These are phyloP conservation scores for Purpureocillium takamizusanense DNA, from an alignment of 2,329 filamentous ascomycete genomes.

Conservation along the genomic window DNA sequence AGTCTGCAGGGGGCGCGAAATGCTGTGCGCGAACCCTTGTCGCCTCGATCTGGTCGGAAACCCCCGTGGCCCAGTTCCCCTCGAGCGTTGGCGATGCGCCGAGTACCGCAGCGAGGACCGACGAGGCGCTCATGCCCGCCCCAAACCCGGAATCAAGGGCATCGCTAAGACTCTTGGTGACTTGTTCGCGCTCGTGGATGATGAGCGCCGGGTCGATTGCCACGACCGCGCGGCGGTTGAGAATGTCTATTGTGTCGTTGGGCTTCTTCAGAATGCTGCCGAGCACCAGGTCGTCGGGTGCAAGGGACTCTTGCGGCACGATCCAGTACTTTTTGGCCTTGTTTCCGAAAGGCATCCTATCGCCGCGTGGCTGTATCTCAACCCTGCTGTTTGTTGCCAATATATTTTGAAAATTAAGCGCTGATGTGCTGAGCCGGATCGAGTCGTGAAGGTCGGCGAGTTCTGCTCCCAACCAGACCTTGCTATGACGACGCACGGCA, in stretches of 20 bases:
- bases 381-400: no score
- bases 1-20: slow-evolving; percentile 1
- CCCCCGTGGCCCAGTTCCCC: slow-evolving; percentile 1
- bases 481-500: no score
- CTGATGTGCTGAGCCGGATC: no score
- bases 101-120: slow-evolving; percentile 7
- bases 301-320: slow-evolving; percentile 7
- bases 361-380: no score
- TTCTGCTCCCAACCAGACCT: no score
- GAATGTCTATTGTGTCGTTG: slow-evolving; percentile 8
- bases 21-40: slow-evolving; percentile 1
- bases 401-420: no score
- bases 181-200: slow-evolving; percentile 7
- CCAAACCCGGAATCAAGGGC: slow-evolving; percentile 5
- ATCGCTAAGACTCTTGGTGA: slow-evolving; percentile 8
- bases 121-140: slow-evolving; percentile 6
- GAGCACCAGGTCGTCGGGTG: slow-evolving; percentile 6
- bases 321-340: slow-evolving; percentile 9
- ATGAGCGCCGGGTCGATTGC: slow-evolving; percentile 3
- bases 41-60: neutral
- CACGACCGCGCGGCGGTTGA: slow-evolving; percentile 5
- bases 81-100: slow-evolving; percentile 6
- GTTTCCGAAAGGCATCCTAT: slow-evolving; percentile 8
- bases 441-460: no score
- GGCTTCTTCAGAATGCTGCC: slow-evolving; percentile 7